phyloP scores from a whole-genome alignment of 495 filamentous ascomycete species.

The Cairneyella variabilis region DNA sequence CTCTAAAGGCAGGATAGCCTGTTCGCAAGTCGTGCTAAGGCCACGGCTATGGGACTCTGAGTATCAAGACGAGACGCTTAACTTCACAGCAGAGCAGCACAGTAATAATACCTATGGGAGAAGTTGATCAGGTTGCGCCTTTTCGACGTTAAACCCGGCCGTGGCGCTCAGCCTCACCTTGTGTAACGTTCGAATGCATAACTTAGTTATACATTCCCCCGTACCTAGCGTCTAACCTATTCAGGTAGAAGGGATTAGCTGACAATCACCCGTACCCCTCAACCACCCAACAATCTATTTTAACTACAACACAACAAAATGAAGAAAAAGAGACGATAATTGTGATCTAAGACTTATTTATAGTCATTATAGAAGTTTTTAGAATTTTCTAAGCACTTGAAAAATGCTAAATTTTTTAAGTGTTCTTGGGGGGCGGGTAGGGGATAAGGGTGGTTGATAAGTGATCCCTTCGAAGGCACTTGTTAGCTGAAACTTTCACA shows the following conservation, averaged over 20 bases:
- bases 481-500: too few relatives aligned
- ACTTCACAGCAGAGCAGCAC: too few relatives aligned
- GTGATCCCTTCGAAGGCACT: too few relatives aligned
- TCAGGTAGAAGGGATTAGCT: neutral
- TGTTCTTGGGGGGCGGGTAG: neutral
- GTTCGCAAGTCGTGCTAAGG: neutral
- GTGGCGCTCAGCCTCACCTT: too few relatives aligned
- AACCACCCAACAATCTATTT: neutral
- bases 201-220: too few relatives aligned
- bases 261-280: neutral
- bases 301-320: conserved; percentile 2
- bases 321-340: conserved; percentile 30
- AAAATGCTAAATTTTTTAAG: neutral
- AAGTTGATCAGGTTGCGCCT: too few relatives aligned
- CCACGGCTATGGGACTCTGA: neutral
- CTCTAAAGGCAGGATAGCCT: neutral
- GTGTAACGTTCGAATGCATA: too few relatives aligned
- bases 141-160: too few relatives aligned
- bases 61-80: too few relatives aligned
- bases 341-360: conserved; percentile 6
- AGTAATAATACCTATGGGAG: too few relatives aligned
- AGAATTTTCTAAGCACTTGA: neutral
- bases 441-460: too few relatives aligned
- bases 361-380: conserved; percentile 5
- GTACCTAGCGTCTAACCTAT: too few relatives aligned